A percentile compares a stretch with the other conserved stretches of the same genome.
Conservation (phyloP, 805 yeast species). For the fission yeast (Schizosaccharomyces pombe) region ASM294v3 CU329670.1:1673001-1673500, state of each 20-base stretch:
- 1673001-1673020: constrained; percentile 84
- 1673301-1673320: not conserved
- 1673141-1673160: not conserved
- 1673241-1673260: not conserved
- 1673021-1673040: constrained; percentile 75
- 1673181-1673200: constrained; percentile 2
- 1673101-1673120: constrained; percentile 19
- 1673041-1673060: constrained; percentile 78
- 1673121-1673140: not conserved
- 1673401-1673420: not conserved
- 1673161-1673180: constrained; percentile 1
- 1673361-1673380: constrained; percentile 79
- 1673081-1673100: constrained; percentile 63
- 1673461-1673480: constrained; percentile 46
- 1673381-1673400: constrained; percentile 32
- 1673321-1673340: constrained; percentile 33
- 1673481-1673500: constrained; percentile 46
- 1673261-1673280: not conserved
- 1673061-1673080: constrained; percentile 73
- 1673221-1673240: constrained; percentile 12
- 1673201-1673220: not conserved
- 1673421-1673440: constrained; percentile 1
- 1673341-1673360: constrained; percentile 72
- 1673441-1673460: constrained; percentile 56
- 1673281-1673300: not conserved